A percentile compares a stretch with the other conserved stretches of the same genome.
Conservation (phyloP, 2,329 filamentous ascomycete genomes). For the Colletotrichum sp. region DNA sequence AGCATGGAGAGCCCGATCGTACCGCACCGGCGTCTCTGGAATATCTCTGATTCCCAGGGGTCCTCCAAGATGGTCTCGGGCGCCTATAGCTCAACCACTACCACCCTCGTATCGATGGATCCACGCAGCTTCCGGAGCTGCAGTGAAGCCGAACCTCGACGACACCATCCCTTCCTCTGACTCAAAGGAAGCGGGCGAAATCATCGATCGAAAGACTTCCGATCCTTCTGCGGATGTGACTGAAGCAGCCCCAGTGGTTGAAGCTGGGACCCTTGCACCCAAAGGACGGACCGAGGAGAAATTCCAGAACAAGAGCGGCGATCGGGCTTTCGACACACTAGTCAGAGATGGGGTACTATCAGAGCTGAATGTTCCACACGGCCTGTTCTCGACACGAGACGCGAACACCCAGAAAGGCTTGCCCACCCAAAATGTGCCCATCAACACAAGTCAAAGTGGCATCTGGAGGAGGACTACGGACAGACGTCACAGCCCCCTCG, state of each 20-base stretch:
- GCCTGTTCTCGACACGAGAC: background rate
- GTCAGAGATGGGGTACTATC: background rate
- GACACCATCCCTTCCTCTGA: background rate
- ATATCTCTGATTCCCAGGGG: constrained; percentile 22
- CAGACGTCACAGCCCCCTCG: background rate
- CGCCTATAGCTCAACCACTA: background rate
- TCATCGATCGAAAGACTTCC: background rate
- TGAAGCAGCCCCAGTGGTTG: background rate
- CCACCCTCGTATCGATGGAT: background rate
- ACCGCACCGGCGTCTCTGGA: constrained; percentile 28
- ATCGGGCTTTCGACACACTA: background rate
- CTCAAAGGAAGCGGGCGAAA: background rate
- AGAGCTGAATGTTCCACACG: background rate
- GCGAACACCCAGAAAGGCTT: background rate
- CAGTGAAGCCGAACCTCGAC: background rate
- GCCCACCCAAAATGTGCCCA: background rate
- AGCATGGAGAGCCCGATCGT: constrained; percentile 45
- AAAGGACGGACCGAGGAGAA: background rate
- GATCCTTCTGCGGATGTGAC: background rate
- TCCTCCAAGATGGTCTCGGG: constrained; percentile 16
- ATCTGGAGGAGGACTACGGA: background rate
- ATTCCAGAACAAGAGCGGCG: background rate
- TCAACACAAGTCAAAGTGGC: background rate
- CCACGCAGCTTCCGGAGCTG: background rate
- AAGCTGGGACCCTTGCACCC: background rate